Conservation (phyloP, 805 yeast species). For the Zygosaccharomyces bisporus region DNA sequence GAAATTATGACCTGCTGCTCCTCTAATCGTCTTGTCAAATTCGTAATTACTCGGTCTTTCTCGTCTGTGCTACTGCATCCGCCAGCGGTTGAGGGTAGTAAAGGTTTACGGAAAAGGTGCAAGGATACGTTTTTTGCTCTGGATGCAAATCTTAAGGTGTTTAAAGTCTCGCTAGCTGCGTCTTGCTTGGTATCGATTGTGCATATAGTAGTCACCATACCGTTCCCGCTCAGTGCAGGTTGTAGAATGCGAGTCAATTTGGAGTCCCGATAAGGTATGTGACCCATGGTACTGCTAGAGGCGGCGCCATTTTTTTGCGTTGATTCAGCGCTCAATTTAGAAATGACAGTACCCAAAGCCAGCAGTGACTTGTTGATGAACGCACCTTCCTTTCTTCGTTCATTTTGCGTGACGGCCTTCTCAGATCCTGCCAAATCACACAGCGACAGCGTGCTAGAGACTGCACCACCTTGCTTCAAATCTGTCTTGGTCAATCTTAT, state of each 20-base stretch:
- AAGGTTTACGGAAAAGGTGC: slow-evolving; percentile 48
- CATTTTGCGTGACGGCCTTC: slow-evolving; percentile 59
- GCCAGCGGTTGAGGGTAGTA: slow-evolving; percentile 33
- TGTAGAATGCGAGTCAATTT: slow-evolving; percentile 86
- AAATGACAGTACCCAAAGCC: slow-evolving; percentile 89
- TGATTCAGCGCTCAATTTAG: slow-evolving; percentile 55
- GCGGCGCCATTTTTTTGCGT: slow-evolving; percentile 13
- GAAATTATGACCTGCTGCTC: slow-evolving; percentile 44
- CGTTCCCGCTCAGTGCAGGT: slow-evolving; percentile 85
- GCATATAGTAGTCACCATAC: slow-evolving; percentile 80
- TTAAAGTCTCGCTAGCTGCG: slow-evolving; percentile 71
- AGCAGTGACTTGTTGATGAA: slow-evolving; percentile 86
- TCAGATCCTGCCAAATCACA: slow-evolving; percentile 99
- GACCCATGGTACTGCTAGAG: slow-evolving; percentile 41
- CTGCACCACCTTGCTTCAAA: slow-evolving; percentile 37
- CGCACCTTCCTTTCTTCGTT: slow-evolving; percentile 89
- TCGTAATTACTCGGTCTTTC: slow-evolving; percentile 51
- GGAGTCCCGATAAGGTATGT: slow-evolving; percentile 90
- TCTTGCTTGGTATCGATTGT: slow-evolving; percentile 68
- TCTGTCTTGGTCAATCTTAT: slow-evolving; percentile 52
- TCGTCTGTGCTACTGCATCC: slow-evolving; percentile 26
- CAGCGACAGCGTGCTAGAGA: slow-evolving; percentile 63
- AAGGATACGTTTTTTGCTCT: slow-evolving; percentile 83
- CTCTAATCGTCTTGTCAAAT: slow-evolving; percentile 57
- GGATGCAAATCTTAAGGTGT: slow-evolving; percentile 88